Evolutionary conservation across 306 rosid species (phyloP).

Genomic region (Pyrus pyrifolia): DNA sequence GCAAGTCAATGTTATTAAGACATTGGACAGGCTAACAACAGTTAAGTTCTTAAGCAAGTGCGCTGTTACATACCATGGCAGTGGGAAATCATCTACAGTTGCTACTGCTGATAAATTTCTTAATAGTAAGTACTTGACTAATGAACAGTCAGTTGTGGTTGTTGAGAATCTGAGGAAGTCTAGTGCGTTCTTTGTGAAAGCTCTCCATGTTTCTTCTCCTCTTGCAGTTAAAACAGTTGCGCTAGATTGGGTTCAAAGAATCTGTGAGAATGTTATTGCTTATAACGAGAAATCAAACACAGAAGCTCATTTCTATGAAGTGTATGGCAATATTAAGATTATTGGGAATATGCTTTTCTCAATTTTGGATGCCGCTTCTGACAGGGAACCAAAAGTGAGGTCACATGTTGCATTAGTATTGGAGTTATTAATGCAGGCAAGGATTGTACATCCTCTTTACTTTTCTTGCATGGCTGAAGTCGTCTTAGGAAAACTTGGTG

Average conservation of each 20-base stretch:
- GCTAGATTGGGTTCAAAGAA: constrained; percentile 62
- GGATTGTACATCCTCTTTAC: constrained; percentile 65
- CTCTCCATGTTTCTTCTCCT: constrained; percentile 67
- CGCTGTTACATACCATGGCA: constrained; percentile 35
- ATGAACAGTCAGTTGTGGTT: constrained; percentile 34
- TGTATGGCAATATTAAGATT: constrained; percentile 38
- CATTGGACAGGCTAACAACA: constrained; percentile 57
- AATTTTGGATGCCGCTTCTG: constrained; percentile 62
- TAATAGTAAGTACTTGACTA: constrained; percentile 20
- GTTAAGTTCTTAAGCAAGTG: constrained; percentile 54
- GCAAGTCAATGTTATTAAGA: constrained; percentile 61
- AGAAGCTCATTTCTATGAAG: constrained; percentile 34
- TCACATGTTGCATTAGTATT: constrained; percentile 60
- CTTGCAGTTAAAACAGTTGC: constrained; percentile 62
- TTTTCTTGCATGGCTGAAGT: constrained; percentile 67
- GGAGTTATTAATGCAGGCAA: constrained; percentile 77
- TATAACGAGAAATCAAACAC: constrained; percentile 29
- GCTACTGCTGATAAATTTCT: constrained; percentile 23
- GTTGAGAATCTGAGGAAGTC: constrained; percentile 61
- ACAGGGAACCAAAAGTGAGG: constrained; percentile 82
- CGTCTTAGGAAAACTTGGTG: constrained; percentile 83
- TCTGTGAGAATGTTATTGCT: constrained; percentile 64
- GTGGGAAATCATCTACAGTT: constrained; percentile 26
- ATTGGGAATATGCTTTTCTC: constrained; percentile 56
- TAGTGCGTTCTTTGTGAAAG: constrained; percentile 44